Base-by-base conservation (phyloP, 257 asterid genomes). In the Ilex asprella region DNA sequence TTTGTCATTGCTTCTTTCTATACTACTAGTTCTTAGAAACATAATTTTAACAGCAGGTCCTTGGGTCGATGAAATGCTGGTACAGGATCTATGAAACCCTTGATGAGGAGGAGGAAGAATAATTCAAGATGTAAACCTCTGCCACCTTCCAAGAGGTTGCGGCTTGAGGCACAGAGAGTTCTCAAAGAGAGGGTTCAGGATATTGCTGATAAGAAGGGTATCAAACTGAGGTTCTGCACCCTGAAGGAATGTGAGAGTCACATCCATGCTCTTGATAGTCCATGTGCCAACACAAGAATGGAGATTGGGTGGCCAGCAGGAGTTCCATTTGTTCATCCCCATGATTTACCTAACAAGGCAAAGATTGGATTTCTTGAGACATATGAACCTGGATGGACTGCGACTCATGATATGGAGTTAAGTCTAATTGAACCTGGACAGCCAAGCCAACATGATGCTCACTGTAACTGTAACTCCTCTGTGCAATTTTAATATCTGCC, bases 221-320 rank as follows among this genome's bases (percentile, higher is more conserved):
- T 93, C 72, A 93, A 93, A 75, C 71, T 93, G 86, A 86, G 96
- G 66, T 93, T 93, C 68, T 93, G 99, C 86, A 79, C 86, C 60
- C 74, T 87, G 67, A 89, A 93, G 84, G 99, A 89, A 61, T 93
- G 99, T 74, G 99, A 87, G 81, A 81, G 31, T 71, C 97, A 87
- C 81, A 81, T 87, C 79, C 95, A 85, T 50, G 78, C 88, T 12
- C 77, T 81, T 13, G 99, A 93, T 58, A 87, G 96, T 56, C 99
- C 99, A 2, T 93, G 97, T 55, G 87, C 97, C 39, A 77, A 67
- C 67, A 72, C 76, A 62, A 80, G 95, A 74, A 85, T 82, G 88
- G 99, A 93, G 84, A 90, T 93, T 54, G 99, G 97, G 60, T 93
- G 97, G 99, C 99, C 96, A 10, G 77, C 76, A 0, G 99, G 96